Percentiles rank a stretch among this genome's conserved stretches.
Evolutionary conservation across 305 asterid genomes (phyloP).

Genomic region (Andrographis paniculata): DNA sequence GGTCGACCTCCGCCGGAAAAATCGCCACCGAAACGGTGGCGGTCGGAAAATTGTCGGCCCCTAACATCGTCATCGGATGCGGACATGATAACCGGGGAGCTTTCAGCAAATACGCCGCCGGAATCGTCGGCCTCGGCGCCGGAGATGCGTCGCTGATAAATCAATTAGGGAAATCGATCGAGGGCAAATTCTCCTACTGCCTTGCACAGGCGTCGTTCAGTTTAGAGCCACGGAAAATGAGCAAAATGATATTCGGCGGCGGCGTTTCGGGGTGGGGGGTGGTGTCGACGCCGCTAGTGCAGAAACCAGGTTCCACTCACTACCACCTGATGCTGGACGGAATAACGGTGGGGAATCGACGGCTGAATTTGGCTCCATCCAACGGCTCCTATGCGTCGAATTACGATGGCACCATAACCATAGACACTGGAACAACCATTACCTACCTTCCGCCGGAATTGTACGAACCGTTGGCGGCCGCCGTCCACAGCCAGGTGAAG

Average conservation of each 20-base stretch:
- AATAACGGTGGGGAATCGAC: slow-evolving; percentile 28
- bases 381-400: background rate
- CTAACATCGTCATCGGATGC: slow-evolving; percentile 33
- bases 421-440: slow-evolving; percentile 49
- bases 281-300: slow-evolving; percentile 32
- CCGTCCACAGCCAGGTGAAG: slow-evolving; percentile 19
- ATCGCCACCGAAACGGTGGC: slow-evolving; percentile 38
- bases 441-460: slow-evolving; percentile 28
- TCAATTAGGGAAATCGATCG: slow-evolving; percentile 26
- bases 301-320: slow-evolving; percentile 17
- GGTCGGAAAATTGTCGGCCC: slow-evolving; percentile 18
- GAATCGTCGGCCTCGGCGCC: slow-evolving; percentile 53
- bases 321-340: slow-evolving; percentile 42
- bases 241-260: slow-evolving; percentile 39
- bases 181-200: slow-evolving; percentile 50
- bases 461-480: slow-evolving; percentile 12
- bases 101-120: slow-evolving; percentile 26
- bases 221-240: too few relatives aligned
- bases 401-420: slow-evolving; percentile 26
- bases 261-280: slow-evolving; percentile 29
- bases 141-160: slow-evolving; percentile 36
- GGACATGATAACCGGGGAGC: slow-evolving; percentile 34
- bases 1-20: slow-evolving; percentile 33
- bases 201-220: slow-evolving; percentile 32
- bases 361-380: slow-evolving; percentile 10